Base-by-base conservation (phyloP, 2,329 filamentous ascomycete genomes). In the Xylaria sp. region DNA sequence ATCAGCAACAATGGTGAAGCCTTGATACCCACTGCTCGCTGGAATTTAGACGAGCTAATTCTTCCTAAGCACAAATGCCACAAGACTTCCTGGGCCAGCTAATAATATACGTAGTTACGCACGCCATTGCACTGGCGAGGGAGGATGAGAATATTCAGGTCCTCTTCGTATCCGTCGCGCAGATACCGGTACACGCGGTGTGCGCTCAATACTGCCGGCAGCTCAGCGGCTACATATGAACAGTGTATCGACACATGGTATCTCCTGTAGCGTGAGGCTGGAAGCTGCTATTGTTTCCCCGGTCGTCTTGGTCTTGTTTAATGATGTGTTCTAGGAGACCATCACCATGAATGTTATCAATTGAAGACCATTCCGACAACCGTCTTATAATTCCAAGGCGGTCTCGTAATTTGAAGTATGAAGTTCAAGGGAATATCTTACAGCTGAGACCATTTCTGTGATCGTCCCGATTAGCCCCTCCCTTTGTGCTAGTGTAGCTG, bases 141-240 rank as follows among this genome's bases (percentile, higher is more conserved):
- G 15, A 72, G 57, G 44, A 73, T 67, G 20, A 73, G 61, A 36
- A 71, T 71, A 36, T 69, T 55, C 9, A 67, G 63, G 1, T 68
- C 65, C 27, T 56, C 53, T n/a, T 50, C 59, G 54, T 70, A 74
- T 42, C 67, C 65, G 1, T 58, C 47, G 55, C 54, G 69, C 27
- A 72, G 73, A 42, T 61, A 33, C 1, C 36, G 17, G 56, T 71
- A 74, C 42, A 38, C 53, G 27, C 31, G 57, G 36, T 66, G n/a
- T 38, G 2, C 72, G 59, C 42, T 63, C 68, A 5, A 54, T 60
- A 17, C 63, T 20, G n/a, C 9, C 59, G 22, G 64, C 29, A 31
- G 67, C 65, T 27, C 65, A 64, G 53, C 72, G 73, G 27, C 72
- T 68, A 57, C 69, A 73, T 50, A 53, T 61, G 60, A 67, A 74